These are phyloP conservation scores for Chenopodium suecicum DNA, from an alignment of 148 eudicot genomes.

Conservation along the genomic window DNA sequence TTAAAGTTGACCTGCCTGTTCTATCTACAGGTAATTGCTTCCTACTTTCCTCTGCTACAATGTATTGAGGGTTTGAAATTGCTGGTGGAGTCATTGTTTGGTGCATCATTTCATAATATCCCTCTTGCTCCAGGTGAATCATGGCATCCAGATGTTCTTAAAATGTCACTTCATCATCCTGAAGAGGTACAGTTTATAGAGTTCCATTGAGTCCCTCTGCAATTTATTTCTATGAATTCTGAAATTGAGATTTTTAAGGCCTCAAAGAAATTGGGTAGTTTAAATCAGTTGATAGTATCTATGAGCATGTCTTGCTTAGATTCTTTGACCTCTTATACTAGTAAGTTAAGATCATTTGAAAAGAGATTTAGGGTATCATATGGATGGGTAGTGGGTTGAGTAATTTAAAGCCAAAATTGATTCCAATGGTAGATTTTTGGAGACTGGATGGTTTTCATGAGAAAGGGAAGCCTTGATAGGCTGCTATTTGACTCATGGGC, in stretches of 20 bases:
- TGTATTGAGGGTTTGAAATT: constrained; percentile 91
- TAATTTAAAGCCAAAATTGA: background rate
- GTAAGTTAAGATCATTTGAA: too few species aligned
- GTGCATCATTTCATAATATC: constrained; percentile 55
- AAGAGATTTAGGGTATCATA: background rate
- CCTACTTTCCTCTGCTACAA: constrained; percentile 76
- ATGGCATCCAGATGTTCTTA: constrained; percentile 97
- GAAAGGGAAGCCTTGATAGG: background rate
- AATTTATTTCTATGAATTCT: too few species aligned
- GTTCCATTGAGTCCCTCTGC: too few species aligned
- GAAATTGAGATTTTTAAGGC: too few species aligned
- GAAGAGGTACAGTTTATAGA: constrained; percentile 58
- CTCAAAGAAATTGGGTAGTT: too few species aligned
- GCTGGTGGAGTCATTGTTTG: constrained; percentile 82
- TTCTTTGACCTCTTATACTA: background rate
- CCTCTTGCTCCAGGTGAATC: constrained; percentile 92
- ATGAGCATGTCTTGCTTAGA: background rate
- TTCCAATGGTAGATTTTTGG: constrained; percentile 1
- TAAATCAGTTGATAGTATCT: too few species aligned
- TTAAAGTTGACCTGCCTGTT: constrained; percentile 13
- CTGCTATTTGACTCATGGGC: background rate
- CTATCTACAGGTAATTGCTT: constrained; percentile 67
- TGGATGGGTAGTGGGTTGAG: background rate
- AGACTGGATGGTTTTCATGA: background rate
- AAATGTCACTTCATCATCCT: constrained; percentile 86